phyloP scores from a whole-genome alignment of 2,329 filamentous ascomycete species.

The Trichoderma polysporum region DNA sequence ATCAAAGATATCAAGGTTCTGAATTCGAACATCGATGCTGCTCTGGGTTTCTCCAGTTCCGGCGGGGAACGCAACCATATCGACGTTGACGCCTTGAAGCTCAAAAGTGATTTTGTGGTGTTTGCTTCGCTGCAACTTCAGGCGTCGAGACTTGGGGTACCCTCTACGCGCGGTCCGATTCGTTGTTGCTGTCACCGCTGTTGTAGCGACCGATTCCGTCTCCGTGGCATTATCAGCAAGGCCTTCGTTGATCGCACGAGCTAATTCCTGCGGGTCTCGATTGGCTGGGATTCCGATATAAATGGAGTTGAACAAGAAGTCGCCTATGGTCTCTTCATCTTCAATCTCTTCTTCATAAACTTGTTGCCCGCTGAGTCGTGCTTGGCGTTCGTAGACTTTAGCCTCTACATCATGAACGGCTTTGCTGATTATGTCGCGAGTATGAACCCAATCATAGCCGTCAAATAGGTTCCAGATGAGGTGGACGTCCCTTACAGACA shows the following conservation, averaged over 20 bases:
- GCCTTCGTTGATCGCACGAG: conserved; percentile 81
- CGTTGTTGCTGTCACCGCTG: conserved; percentile 62
- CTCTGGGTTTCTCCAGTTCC: conserved; percentile 78
- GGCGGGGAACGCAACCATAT: conserved; percentile 77
- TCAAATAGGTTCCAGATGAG: conserved; percentile 98
- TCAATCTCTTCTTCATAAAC: conserved; percentile 70
- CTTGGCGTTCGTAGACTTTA: conserved; percentile 73
- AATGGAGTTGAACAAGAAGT: conserved; percentile 97
- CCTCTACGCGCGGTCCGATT: conserved; percentile 47
- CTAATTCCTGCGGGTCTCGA: conserved; percentile 77
- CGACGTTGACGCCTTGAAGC: conserved; percentile 77
- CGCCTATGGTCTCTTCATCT: conserved; percentile 83
- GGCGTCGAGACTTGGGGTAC: conserved; percentile 53
- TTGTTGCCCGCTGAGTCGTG: conserved; percentile 55
- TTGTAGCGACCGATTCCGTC: conserved; percentile 83
- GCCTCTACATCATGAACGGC: conserved; percentile 85
- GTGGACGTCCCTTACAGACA: conserved; percentile 82
- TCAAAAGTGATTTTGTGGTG: conserved; percentile 96
- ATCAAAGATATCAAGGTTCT: conserved; percentile 87
- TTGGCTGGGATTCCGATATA: conserved; percentile 92
- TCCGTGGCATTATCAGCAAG: conserved; percentile 85
- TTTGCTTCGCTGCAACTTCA: conserved; percentile 80
- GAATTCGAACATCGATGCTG: conserved; percentile 79
- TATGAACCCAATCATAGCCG: conserved; percentile 93
- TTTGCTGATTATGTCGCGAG: conserved; percentile 80